phyloP scores from a whole-genome alignment of 345 rosid species.

The Noccaea bulbosa region DNA sequence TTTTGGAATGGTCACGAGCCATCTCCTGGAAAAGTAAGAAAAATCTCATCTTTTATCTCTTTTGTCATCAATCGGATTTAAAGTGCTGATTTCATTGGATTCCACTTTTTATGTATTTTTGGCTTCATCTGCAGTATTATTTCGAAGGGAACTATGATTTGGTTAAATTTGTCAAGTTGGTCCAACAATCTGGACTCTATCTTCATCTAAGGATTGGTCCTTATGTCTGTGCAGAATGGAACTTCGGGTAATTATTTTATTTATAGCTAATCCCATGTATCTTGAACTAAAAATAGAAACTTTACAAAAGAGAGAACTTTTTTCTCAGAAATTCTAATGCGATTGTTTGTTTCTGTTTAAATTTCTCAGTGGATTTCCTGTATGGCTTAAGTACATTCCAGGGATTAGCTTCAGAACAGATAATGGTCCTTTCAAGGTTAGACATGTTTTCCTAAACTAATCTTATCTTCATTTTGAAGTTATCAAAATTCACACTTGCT shows the following conservation, averaged over 20 bases:
- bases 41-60: constrained; percentile 18
- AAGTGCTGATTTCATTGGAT: constrained; percentile 32
- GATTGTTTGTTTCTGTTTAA: constrained; percentile 29
- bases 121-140: constrained; percentile 63
- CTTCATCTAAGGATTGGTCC: constrained; percentile 98
- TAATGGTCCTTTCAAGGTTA: constrained; percentile 94
- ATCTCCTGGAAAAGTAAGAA: constrained; percentile 78
- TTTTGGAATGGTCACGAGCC: constrained; percentile 99
- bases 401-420: constrained; percentile 94
- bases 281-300: constrained; percentile 24
- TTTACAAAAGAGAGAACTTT: neutral
- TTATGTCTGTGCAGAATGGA: constrained; percentile 99
- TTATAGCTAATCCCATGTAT: constrained; percentile 1
- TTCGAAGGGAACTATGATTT: constrained; percentile 89
- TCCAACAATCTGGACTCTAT: constrained; percentile 81
- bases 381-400: constrained; percentile 98
- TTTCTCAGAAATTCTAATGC: neutral
- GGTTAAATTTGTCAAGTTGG: constrained; percentile 86
- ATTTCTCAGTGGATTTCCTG: constrained; percentile 89
- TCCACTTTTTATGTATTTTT: constrained; percentile 31
- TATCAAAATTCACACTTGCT: constrained; percentile 34
- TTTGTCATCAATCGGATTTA: constrained; percentile 19
- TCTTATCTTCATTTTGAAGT: constrained; percentile 36
- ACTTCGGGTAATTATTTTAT: constrained; percentile 74
- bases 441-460: constrained; percentile 25